Percentiles rank a stretch among this genome's conserved stretches.
phyloP scores from a whole-genome alignment of 345 rosid species.

The Eucalyptus decipiens region DNA sequence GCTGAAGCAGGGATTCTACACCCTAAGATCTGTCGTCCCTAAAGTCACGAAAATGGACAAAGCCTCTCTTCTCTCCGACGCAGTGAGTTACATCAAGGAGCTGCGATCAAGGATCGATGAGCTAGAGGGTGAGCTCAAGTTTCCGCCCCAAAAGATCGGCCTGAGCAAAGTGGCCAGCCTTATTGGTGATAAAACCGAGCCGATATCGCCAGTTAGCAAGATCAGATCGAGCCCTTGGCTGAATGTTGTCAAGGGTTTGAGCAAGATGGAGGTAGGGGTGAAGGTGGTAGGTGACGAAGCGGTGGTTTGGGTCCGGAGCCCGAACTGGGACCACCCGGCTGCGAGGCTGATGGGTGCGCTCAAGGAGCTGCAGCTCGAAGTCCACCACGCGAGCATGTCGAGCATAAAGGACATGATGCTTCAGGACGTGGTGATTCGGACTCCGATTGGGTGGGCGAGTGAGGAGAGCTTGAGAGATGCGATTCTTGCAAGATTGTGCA shows the following conservation, averaged over 20 bases:
- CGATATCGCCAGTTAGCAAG: background rate
- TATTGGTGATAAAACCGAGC: background rate
- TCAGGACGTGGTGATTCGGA: constrained; percentile 27
- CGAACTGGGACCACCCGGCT: constrained; percentile 27
- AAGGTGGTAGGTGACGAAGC: constrained; percentile 43
- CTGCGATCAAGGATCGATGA: constrained; percentile 35
- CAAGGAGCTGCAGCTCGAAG: constrained; percentile 22
- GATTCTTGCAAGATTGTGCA: background rate
- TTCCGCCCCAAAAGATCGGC: background rate
- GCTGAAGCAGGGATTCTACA: constrained; percentile 66
- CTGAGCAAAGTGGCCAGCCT: background rate
- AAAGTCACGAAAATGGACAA: constrained; percentile 90
- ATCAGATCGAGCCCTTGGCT: too few species aligned
- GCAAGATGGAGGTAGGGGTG: constrained; percentile 23
- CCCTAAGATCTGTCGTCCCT: constrained; percentile 78
- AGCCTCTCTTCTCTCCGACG: constrained; percentile 68
- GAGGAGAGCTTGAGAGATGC: background rate
- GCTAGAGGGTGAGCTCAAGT: constrained; percentile 22
- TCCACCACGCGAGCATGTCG: constrained; percentile 37
- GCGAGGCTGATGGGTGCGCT: constrained; percentile 34
- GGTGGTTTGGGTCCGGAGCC: constrained; percentile 25
- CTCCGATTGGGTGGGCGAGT: constrained; percentile 12
- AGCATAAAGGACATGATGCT: constrained; percentile 24
- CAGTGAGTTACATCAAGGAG: constrained; percentile 61
- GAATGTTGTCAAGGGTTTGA: background rate